Evolutionary conservation across 371 early-diverging fungal genomes (phyloP).

Genomic region (Mucor piriformis): DNA sequence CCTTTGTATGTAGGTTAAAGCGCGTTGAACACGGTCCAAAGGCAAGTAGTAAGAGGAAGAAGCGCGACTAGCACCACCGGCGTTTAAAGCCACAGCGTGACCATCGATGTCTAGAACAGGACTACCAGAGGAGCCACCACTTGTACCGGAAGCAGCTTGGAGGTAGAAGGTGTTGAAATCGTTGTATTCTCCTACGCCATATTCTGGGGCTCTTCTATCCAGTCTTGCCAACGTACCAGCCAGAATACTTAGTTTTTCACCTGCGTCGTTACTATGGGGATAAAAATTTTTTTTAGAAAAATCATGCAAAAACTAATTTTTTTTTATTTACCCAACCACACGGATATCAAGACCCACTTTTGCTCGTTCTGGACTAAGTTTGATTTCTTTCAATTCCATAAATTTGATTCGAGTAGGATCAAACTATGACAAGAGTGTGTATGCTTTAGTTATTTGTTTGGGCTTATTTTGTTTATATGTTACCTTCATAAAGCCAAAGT

Average conservation of each 20-base stretch:
- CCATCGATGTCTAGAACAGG: constrained; percentile 75
- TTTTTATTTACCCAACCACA: constrained; percentile 67
- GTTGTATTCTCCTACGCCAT: constrained; percentile 64
- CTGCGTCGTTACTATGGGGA: constrained; percentile 72
- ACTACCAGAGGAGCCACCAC: constrained; percentile 69
- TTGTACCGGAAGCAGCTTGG: constrained; percentile 72
- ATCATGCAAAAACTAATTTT: not conserved
- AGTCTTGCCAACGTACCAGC: constrained; percentile 81
- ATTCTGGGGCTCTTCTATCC: constrained; percentile 59
- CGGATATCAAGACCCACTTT: constrained; percentile 84
- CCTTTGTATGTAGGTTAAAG: constrained; percentile 62
- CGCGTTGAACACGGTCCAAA: constrained; percentile 26
- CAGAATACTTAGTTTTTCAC: constrained; percentile 80
- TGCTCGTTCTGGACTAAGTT: constrained; percentile 79
- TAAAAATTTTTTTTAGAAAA: not conserved
- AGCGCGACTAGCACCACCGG: constrained; percentile 66
- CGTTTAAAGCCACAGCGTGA: constrained; percentile 71
- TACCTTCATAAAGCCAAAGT: constrained; percentile 79
- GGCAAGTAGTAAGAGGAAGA: constrained; percentile 70
- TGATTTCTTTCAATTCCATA: constrained; percentile 70
- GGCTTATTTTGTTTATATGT: not conserved
- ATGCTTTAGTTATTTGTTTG: not conserved
- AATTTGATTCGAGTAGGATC: constrained; percentile 78
- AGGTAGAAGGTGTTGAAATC: constrained; percentile 75
- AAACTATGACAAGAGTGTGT: constrained; percentile 58